Conservation (phyloP, 2,329 filamentous ascomycete genomes). For the Trichophyton verrucosum region DNA sequence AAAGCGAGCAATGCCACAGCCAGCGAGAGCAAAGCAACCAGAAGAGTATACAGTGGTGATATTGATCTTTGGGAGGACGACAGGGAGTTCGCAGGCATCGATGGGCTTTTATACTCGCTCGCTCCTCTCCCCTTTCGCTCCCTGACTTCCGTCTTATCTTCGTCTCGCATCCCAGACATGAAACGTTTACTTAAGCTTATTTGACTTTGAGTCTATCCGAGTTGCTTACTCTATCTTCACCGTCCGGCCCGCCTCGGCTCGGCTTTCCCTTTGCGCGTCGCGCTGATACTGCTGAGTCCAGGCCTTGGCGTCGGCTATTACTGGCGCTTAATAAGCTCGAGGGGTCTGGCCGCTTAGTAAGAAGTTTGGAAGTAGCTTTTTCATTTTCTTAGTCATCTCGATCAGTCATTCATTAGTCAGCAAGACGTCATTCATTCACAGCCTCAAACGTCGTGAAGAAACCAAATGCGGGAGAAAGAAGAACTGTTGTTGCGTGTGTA, state of each 20-base stretch:
- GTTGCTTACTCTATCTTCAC: neutral
- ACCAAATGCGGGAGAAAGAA: neutral
- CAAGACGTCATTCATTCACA: neutral
- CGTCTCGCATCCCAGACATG: neutral
- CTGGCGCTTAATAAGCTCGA: slow-evolving; percentile 1
- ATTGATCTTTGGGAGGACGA: neutral
- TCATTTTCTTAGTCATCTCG: neutral
- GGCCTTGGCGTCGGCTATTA: neutral
- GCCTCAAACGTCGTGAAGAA: neutral
- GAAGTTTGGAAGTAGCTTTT: slow-evolving; percentile 12
- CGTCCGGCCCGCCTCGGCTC: slow-evolving; percentile 1
- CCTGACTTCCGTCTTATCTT: neutral
- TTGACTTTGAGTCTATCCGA: neutral
- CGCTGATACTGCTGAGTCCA: neutral
- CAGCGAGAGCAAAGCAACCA: slow-evolving; percentile 25
- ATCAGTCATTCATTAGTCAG: neutral
- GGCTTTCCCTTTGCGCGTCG: neutral
- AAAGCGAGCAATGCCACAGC: slow-evolving; percentile 19
- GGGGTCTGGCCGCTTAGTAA: neutral
- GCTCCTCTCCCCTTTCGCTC: too few relatives aligned
- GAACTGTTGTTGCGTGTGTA: neutral
- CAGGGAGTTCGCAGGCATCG: neutral
- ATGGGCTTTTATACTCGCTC: neutral
- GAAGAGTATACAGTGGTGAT: neutral
- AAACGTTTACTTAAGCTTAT: slow-evolving; percentile 2